These are phyloP conservation scores for Gracilariopsis chorda DNA, from an alignment of 23 red algal species.

Conservation along the genomic window DNA sequence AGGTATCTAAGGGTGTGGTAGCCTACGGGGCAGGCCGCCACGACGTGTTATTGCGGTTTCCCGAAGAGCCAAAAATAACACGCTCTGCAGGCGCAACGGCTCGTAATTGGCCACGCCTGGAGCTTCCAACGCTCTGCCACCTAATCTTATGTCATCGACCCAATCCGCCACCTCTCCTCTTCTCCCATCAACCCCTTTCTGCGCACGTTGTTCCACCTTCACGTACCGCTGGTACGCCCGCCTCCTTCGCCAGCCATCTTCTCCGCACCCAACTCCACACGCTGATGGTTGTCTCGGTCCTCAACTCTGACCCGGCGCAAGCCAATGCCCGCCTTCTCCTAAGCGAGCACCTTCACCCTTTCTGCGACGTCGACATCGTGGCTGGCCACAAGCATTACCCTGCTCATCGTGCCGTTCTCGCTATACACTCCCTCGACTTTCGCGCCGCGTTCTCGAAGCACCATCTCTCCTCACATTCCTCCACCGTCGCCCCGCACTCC, in stretches of 20 bases:
- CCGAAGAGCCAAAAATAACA: too few relatives aligned
- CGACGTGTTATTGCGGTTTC: too few relatives aligned
- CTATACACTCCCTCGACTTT: conserved; percentile 48
- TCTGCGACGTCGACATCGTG: conserved; percentile 42
- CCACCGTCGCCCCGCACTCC: background rate
- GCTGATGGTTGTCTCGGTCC: conserved; percentile 20
- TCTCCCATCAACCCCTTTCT: background rate
- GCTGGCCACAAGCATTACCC: conserved; percentile 31
- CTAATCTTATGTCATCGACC: background rate
- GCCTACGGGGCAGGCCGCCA: too few relatives aligned
- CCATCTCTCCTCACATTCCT: background rate
- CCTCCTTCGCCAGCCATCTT: background rate
- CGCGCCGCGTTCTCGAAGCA: conserved; percentile 12
- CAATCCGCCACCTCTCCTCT: background rate
- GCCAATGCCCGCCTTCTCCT: conserved; percentile 22
- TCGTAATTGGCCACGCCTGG: too few relatives aligned
- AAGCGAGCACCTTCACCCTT: conserved; percentile 11
- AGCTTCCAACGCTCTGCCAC: too few relatives aligned
- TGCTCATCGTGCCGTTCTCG: conserved; percentile 51
- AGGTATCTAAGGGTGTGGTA: too few relatives aligned
- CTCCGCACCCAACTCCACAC: background rate
- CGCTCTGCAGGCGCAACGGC: too few relatives aligned
- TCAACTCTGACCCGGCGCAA: background rate
- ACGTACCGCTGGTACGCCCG: background rate
- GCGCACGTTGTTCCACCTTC: background rate